Evolutionary conservation across 768 basidiomycete genomes (phyloP).

Genomic region (Lactarius deliciosus): DNA sequence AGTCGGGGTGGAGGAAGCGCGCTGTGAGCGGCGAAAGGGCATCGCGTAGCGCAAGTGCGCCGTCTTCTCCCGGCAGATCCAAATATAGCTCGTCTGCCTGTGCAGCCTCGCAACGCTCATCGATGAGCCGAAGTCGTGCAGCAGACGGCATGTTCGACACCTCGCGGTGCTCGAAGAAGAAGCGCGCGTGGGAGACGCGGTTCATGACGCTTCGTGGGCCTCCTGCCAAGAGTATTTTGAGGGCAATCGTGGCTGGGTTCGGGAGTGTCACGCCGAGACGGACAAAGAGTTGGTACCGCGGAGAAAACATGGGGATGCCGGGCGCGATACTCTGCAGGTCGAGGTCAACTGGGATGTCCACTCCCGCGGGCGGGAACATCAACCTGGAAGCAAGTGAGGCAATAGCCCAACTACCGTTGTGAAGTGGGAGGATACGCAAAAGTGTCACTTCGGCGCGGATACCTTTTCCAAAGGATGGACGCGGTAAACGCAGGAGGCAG

Average conservation of each 20-base stretch:
- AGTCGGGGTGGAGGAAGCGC: slow-evolving; percentile 22
- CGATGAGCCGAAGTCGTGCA: slow-evolving; percentile 16
- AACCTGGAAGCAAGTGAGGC: slow-evolving; percentile 1
- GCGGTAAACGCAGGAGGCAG: neutral
- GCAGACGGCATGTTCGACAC: slow-evolving; percentile 11
- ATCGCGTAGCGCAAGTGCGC: slow-evolving; percentile 13
- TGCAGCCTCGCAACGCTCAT: slow-evolving; percentile 7
- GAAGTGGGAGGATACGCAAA: slow-evolving; percentile 23
- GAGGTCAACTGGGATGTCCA: slow-evolving; percentile 24
- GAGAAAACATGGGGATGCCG: slow-evolving; percentile 4
- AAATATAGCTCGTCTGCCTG: slow-evolving; percentile 22
- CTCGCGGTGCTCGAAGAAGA: slow-evolving; percentile 27
- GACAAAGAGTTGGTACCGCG: slow-evolving; percentile 20
- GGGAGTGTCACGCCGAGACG: slow-evolving; percentile 20
- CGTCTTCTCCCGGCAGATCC: slow-evolving; percentile 11
- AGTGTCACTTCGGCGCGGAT: neutral
- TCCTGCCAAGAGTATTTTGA: slow-evolving; percentile 12
- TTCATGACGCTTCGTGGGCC: slow-evolving; percentile 9
- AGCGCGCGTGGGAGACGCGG: slow-evolving; percentile 19
- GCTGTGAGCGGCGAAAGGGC: slow-evolving; percentile 16
- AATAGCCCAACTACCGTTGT: slow-evolving; percentile 16
- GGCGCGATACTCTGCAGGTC: slow-evolving; percentile 23
- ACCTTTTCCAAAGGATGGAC: neutral
- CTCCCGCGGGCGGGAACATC: slow-evolving; percentile 14
- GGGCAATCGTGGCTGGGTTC: slow-evolving; percentile 18